Evolutionary conservation across 768 basidiomycete species (phyloP).

Genomic region (Strobilomyces echinocephalus): DNA sequence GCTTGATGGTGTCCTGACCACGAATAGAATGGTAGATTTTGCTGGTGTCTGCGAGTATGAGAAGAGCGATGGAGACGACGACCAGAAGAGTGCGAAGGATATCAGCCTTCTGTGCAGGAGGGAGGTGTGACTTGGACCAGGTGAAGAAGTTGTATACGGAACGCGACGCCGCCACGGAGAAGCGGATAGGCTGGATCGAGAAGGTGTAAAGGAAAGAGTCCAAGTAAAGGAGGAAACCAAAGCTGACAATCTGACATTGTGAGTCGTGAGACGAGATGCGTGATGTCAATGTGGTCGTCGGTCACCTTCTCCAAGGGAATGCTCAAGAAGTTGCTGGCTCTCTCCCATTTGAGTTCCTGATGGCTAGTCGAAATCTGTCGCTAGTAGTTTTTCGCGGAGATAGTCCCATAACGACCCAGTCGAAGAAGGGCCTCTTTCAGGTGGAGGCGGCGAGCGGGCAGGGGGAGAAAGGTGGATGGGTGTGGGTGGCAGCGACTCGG

Average conservation of each 20-base stretch:
- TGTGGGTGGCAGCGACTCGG: slow-evolving; percentile 70
- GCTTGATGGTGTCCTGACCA: slow-evolving; percentile 96
- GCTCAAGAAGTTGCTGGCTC: slow-evolving; percentile 91
- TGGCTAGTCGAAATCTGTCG: slow-evolving; percentile 93
- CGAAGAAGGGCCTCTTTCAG: slow-evolving; percentile 12
- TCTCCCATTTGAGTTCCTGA: slow-evolving; percentile 91
- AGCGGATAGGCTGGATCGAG: slow-evolving; percentile 93
- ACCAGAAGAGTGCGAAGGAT: slow-evolving; percentile 79
- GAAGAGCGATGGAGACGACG: slow-evolving; percentile 62
- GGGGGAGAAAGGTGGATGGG: slow-evolving; percentile 55
- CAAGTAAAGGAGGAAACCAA: slow-evolving; percentile 89
- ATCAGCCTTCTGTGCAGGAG: slow-evolving; percentile 90
- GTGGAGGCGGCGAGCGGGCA: slow-evolving; percentile 23
- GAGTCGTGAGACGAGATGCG: slow-evolving; percentile 2
- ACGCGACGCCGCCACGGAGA: slow-evolving; percentile 56
- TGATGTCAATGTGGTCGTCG: background rate
- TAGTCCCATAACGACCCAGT: slow-evolving; percentile 80
- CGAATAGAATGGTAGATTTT: slow-evolving; percentile 98
- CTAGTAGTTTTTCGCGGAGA: slow-evolving; percentile 79
- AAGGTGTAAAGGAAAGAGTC: slow-evolving; percentile 98
- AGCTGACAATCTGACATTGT: slow-evolving; percentile 68
- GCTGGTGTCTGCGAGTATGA: slow-evolving; percentile 89
- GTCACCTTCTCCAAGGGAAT: slow-evolving; percentile 93
- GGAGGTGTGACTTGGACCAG: slow-evolving; percentile 51
- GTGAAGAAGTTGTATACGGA: slow-evolving; percentile 48